Evolutionary conservation across 768 basidiomycete species (phyloP).

Genomic region (Trametes maxima): DNA sequence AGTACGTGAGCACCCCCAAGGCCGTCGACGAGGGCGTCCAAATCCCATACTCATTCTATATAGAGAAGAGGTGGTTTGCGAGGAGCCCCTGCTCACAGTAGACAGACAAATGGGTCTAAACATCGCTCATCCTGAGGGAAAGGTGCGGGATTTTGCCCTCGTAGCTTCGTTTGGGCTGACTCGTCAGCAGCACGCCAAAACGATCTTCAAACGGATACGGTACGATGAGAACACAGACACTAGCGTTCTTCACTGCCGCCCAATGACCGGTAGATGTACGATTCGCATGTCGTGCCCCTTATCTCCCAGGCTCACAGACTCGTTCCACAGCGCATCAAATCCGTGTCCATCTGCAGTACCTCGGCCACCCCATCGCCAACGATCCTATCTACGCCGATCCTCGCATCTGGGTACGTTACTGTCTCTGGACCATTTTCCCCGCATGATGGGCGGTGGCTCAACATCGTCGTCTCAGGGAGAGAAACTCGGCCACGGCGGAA

Average conservation of each 20-base stretch:
- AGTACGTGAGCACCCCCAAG: conserved; percentile 51
- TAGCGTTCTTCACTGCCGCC: conserved; percentile 86
- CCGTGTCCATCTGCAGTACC: conserved; percentile 92
- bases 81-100: conserved; percentile 85
- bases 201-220: conserved; percentile 79
- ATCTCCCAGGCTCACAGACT: neutral
- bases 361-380: conserved; percentile 93
- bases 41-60: neutral
- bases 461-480: conserved; percentile 52
- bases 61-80: conserved; percentile 76
- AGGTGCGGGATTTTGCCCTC: conserved; percentile 49
- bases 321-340: conserved; percentile 84
- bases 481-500: conserved; percentile 74
- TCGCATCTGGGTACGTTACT: conserved; percentile 65
- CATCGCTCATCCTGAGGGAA: conserved; percentile 93
- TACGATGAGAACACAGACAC: conserved; percentile 83
- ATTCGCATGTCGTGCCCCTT: conserved; percentile 5
- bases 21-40: neutral
- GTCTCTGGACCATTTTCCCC: neutral
- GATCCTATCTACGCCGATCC: conserved; percentile 90
- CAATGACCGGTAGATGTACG: conserved; percentile 92
- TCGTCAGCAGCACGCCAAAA: conserved; percentile 70
- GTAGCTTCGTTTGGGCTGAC: neutral
- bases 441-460: neutral
- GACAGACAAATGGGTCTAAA: conserved; percentile 98